Evolutionary conservation across 2,329 filamentous ascomycete genomes (phyloP).

Genomic region (Fusarium incarnatum): DNA sequence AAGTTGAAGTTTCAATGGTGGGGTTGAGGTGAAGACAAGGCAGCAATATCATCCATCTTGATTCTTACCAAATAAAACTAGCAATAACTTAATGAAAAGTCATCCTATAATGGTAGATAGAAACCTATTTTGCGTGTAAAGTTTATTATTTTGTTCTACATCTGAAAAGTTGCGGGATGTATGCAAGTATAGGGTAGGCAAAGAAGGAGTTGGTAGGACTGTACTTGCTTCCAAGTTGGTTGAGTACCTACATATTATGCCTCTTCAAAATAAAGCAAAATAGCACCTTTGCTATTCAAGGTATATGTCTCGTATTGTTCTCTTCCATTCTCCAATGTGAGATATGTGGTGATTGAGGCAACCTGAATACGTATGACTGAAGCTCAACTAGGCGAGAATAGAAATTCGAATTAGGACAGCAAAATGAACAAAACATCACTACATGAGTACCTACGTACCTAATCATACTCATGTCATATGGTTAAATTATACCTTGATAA

Average conservation of each 20-base stretch:
- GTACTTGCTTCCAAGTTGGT: background rate
- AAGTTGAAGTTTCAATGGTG: slow-evolving; percentile 21
- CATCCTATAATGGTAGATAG: background rate
- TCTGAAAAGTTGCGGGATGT: background rate
- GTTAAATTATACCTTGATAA: slow-evolving; percentile 11
- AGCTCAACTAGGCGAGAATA: too few relatives aligned
- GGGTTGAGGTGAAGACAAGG: slow-evolving; percentile 3
- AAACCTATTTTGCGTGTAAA: background rate
- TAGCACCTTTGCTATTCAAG: background rate
- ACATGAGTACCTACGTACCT: background rate
- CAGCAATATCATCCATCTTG: background rate
- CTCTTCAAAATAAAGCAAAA: background rate
- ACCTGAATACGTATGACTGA: too few relatives aligned
- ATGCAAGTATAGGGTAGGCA: background rate
- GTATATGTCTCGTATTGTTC: too few relatives aligned
- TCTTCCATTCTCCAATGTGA: too few relatives aligned
- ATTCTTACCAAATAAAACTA: background rate
- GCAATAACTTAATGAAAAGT: background rate
- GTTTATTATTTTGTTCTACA: background rate
- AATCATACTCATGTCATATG: background rate
- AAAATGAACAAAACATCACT: too few relatives aligned
- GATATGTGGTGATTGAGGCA: too few relatives aligned
- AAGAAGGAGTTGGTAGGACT: background rate
- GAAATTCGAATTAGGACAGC: too few relatives aligned
- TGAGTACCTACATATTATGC: background rate